Percentiles rank a stretch among this genome's conserved stretches.
phyloP scores from a whole-genome alignment of 495 filamentous ascomycete species.

The Letharia columbiana region DNA sequence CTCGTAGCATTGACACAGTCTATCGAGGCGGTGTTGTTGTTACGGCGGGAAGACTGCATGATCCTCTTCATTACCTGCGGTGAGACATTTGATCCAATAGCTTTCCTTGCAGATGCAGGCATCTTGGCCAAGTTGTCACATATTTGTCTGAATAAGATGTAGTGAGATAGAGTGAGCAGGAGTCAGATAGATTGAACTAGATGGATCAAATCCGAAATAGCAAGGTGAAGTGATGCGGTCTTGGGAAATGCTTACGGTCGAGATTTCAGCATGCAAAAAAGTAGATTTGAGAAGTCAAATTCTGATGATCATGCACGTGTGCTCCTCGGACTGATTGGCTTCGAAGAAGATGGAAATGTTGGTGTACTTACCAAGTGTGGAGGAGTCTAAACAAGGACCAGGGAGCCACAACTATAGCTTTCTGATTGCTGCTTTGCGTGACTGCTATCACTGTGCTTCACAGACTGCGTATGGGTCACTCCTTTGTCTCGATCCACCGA shows the following conservation, averaged over 20 bases:
- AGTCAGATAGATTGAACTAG: background rate
- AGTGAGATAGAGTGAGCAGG: background rate
- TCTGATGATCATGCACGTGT: background rate
- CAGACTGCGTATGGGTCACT: background rate
- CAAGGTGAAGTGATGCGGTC: background rate
- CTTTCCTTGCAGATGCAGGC: background rate
- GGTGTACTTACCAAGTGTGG: background rate
- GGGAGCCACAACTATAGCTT: background rate
- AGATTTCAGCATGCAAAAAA: too few species aligned
- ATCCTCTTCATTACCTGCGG: background rate
- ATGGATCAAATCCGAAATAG: background rate
- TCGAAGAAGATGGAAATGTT: background rate
- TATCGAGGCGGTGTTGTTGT: background rate
- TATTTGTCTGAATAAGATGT: background rate
- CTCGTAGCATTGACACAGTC: background rate
- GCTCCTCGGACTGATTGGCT: background rate
- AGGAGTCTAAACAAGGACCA: background rate
- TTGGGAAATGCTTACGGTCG: background rate
- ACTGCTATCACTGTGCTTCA: background rate
- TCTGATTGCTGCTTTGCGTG: background rate
- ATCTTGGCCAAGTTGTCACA: background rate
- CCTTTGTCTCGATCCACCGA: background rate
- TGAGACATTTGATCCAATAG: background rate
- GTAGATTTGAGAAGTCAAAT: too few species aligned
- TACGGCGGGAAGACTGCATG: background rate